A percentile compares a stretch with the other conserved stretches of the same genome.
Conservation (phyloP, 169 alveolate genomes). For the Plasmodium blacklocki region DNA sequence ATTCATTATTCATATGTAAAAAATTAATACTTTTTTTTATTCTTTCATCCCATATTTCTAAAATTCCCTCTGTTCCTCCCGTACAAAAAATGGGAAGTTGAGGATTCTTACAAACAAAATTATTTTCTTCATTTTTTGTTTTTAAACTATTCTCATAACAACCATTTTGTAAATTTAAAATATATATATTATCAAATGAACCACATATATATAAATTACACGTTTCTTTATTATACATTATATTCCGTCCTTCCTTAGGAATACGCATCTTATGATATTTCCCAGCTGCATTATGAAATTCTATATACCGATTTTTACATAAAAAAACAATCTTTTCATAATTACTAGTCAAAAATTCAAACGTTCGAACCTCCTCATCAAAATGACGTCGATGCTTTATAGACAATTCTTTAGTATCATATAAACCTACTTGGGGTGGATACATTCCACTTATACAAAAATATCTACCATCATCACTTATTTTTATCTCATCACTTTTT, state of each 20-base stretch:
- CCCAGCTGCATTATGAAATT: slow-evolving; percentile 86
- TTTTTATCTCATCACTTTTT: slow-evolving; percentile 81
- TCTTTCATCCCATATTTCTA: slow-evolving; percentile 74
- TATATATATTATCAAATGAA: slow-evolving; percentile 80
- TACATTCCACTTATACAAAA: slow-evolving; percentile 83
- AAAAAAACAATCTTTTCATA: slow-evolving; percentile 84
- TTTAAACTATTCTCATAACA: slow-evolving; percentile 21
- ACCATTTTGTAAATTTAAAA: slow-evolving; percentile 58
- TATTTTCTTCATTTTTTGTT: slow-evolving; percentile 35
- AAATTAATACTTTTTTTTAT: slow-evolving; percentile 25
- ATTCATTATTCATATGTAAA: slow-evolving; percentile 18
- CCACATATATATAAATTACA: slow-evolving; percentile 78
- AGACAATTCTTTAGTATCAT: slow-evolving; percentile 83
- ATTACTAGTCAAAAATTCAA: slow-evolving; percentile 80
- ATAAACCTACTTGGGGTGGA: slow-evolving; percentile 87
- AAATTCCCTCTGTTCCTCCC: slow-evolving; percentile 46
- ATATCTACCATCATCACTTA: slow-evolving; percentile 83
- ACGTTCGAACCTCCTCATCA: slow-evolving; percentile 82
- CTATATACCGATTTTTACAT: slow-evolving; percentile 79
- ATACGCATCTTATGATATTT: slow-evolving; percentile 81
- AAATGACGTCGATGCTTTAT: slow-evolving; percentile 85
- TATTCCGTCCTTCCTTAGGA: slow-evolving; percentile 85
- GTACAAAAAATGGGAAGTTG: slow-evolving; percentile 53
- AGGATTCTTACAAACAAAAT: slow-evolving; percentile 39
- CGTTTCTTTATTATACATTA: slow-evolving; percentile 80